These are phyloP conservation scores for Pedinophyceae sp. DNA, from an alignment of 139 green algal genomes.

Conservation along the genomic window DNA sequence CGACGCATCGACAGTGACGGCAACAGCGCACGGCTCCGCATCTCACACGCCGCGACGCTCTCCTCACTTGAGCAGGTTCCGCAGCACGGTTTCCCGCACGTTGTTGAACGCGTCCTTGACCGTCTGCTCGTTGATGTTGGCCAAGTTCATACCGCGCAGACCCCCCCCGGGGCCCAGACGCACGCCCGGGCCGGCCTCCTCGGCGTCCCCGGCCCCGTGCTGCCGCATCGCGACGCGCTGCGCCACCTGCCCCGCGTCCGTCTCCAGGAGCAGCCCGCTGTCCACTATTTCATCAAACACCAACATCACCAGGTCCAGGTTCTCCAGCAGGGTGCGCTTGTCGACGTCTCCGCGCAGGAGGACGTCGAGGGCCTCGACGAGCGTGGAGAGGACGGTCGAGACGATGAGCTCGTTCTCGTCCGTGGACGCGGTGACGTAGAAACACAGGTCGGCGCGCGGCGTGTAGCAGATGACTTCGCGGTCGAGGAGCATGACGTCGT, in stretches of 20 bases:
- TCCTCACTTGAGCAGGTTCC: no score
- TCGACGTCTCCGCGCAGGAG: conserved; percentile 70
- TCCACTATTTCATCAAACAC: conserved; percentile 93
- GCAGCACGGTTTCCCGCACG: no score
- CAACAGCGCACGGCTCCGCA: no score
- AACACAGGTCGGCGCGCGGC: conserved; percentile 87
- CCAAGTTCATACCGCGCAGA: no score
- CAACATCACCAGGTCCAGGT: conserved; percentile 93
- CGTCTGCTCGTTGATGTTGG: no score
- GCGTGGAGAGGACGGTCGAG: conserved; percentile 60
- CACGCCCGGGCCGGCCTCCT: no score
- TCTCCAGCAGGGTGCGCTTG: conserved; percentile 98
- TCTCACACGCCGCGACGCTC: no score
- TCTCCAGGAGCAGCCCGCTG: conserved; percentile 31
- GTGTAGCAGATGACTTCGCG: conserved; percentile 95
- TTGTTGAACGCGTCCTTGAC: no score
- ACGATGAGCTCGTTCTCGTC: conserved; percentile 97
- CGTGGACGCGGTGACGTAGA: conserved; percentile 79
- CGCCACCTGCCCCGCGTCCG: neutral
- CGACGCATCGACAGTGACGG: no score
- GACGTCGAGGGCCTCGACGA: conserved; percentile 73
- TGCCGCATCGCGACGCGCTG: neutral
- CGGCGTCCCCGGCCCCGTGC: no score
- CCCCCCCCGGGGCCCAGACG: no score
- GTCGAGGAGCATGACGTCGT: conserved; percentile 94